Evolutionary conservation across 179 eudicot genomes (phyloP).

Genomic region (Nepenthes alata): DNA sequence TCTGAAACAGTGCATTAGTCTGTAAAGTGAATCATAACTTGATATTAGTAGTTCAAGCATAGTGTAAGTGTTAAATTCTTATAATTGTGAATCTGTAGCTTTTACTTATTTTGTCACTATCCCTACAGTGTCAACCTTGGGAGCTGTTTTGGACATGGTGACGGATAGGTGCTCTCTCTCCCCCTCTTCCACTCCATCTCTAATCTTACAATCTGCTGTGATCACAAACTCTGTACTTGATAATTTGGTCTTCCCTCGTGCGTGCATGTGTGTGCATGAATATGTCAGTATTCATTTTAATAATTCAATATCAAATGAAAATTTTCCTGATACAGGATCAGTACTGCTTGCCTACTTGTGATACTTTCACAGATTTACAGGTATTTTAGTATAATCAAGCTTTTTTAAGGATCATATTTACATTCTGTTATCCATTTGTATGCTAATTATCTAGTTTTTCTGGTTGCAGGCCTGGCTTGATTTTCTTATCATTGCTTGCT

Average conservation of each 20-base stretch:
- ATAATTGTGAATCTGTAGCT: not conserved
- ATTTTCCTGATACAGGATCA: conserved; percentile 49
- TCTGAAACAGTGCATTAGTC: no score
- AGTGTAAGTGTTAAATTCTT: no score
- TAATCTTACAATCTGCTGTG: no score
- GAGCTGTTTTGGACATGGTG: conserved; percentile 96
- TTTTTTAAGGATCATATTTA: not conserved
- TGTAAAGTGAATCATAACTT: no score
- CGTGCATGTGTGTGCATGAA: not conserved
- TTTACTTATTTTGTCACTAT: conserved; percentile 2
- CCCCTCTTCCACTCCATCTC: not conserved
- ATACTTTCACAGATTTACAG: conserved; percentile 88
- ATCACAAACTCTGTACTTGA: no score
- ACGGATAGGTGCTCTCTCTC: conserved; percentile 57
- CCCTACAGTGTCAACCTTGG: conserved; percentile 71
- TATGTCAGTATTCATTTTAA: not conserved
- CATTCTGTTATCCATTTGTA: not conserved
- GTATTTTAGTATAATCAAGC: conserved; percentile 17
- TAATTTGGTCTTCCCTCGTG: not conserved
- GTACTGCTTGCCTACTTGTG: conserved; percentile 88
- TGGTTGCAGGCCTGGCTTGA: conserved; percentile 64
- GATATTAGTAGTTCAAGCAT: no score
- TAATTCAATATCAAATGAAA: not conserved
- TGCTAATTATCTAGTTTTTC: not conserved
- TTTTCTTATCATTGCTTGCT: conserved; percentile 78